These are phyloP conservation scores for Monosporascus sp. DNA, from an alignment of 2,329 filamentous ascomycete genomes.

Conservation along the genomic window DNA sequence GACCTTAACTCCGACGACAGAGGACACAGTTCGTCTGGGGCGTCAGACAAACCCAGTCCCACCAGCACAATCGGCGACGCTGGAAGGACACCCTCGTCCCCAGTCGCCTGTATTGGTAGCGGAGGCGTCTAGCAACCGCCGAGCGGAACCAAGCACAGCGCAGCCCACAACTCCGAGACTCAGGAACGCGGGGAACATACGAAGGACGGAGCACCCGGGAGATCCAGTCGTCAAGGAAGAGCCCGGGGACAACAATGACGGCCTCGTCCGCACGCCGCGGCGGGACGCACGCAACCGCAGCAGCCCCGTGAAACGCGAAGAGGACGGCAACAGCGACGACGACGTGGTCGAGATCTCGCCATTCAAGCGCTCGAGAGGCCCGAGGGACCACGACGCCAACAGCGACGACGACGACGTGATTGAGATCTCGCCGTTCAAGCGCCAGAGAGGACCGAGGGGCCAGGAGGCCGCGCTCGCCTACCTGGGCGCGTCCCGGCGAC, in stretches of 20 bases:
- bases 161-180: too few species aligned
- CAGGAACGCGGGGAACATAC: too few species aligned
- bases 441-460: neutral
- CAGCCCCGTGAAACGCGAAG: neutral
- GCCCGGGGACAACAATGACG: neutral
- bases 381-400: neutral
- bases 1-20: too few species aligned
- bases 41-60: too few species aligned
- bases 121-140: too few species aligned
- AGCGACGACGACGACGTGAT: too few species aligned
- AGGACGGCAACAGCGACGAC: constrained; percentile 1
- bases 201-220: too few species aligned
- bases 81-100: too few species aligned
- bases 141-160: too few species aligned
- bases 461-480: neutral
- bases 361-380: constrained; percentile 1
- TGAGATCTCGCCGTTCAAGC: constrained; percentile 7
- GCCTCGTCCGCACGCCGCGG: neutral
- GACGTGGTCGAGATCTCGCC: constrained; percentile 8
- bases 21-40: too few species aligned
- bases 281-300: constrained; percentile 1
- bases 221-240: constrained; percentile 1
- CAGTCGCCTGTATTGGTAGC: too few species aligned
- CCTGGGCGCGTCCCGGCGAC: neutral
- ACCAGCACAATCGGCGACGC: too few species aligned